These are phyloP conservation scores for Coffea eugenioides DNA, from an alignment of 257 asterid species.

Conservation along the genomic window DNA sequence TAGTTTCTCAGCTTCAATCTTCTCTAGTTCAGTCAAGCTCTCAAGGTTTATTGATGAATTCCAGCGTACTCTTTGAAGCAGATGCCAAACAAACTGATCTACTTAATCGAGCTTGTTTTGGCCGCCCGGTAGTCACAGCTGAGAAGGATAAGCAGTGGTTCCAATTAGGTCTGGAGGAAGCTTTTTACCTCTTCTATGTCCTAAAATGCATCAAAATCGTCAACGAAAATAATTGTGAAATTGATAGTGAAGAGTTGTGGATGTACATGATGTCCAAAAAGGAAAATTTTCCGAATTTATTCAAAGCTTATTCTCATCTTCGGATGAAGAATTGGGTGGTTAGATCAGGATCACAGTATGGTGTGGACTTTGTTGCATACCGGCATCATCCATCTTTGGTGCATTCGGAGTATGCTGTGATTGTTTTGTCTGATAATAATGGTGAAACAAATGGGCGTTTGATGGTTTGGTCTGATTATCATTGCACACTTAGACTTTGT, in stretches of 20 bases:
- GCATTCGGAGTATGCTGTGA: slow-evolving; percentile 83
- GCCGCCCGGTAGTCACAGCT: slow-evolving; percentile 47
- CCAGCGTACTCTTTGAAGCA: slow-evolving; percentile 52
- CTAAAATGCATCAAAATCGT: slow-evolving; percentile 57
- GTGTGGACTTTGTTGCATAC: slow-evolving; percentile 80
- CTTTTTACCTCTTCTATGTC: slow-evolving; percentile 50
- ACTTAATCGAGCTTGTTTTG: slow-evolving; percentile 64
- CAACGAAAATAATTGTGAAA: slow-evolving; percentile 32
- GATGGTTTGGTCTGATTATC: slow-evolving; percentile 81
- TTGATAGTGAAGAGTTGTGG: slow-evolving; percentile 52
- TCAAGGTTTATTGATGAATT: slow-evolving; percentile 56
- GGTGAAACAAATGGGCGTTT: slow-evolving; percentile 42
- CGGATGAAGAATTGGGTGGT: slow-evolving; percentile 83
- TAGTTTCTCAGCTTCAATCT: slow-evolving; percentile 50
- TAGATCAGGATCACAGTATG: slow-evolving; percentile 63
- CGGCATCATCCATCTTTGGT: slow-evolving; percentile 82
- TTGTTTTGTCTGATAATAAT: slow-evolving; percentile 38
- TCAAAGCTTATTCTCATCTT: slow-evolving; percentile 69
- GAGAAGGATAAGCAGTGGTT: slow-evolving; percentile 68
- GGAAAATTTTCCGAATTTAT: slow-evolving; percentile 35
- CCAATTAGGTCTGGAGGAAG: slow-evolving; percentile 67
- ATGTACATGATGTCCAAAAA: slow-evolving; percentile 36
- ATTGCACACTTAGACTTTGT: slow-evolving; percentile 75
- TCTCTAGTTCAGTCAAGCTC: slow-evolving; percentile 47
- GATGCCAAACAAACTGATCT: slow-evolving; percentile 48